Percentiles rank a stretch among this genome's conserved stretches.
Conservation (phyloP, 306 rosid genomes). For the Rubus parviflorus region DNA sequence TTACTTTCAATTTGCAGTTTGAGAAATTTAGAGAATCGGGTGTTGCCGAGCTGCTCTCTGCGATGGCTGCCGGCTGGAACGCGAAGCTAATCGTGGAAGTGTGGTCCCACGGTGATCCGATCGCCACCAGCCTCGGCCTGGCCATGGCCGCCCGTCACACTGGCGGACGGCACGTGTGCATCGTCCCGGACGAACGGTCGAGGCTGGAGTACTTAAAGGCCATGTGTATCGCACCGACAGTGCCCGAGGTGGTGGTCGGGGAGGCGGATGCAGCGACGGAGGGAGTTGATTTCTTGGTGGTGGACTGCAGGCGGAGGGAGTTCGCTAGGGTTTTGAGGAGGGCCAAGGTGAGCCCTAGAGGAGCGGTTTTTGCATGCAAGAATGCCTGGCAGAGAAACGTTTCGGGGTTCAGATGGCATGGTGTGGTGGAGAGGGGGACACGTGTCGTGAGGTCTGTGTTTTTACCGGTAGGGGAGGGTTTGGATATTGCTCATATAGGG, state of each 20-base stretch:
- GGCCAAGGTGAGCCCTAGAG: slow-evolving; percentile 47
- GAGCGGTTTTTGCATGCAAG: slow-evolving; percentile 79
- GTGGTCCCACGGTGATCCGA: slow-evolving; percentile 49
- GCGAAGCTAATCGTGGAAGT: slow-evolving; percentile 66
- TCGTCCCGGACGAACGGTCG: slow-evolving; percentile 65
- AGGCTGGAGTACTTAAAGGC: slow-evolving; percentile 47
- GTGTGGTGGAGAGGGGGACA: slow-evolving; percentile 57
- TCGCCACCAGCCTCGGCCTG: slow-evolving; percentile 69
- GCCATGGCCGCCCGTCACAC: slow-evolving; percentile 76
- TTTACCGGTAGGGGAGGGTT: slow-evolving; percentile 76
- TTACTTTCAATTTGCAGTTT: slow-evolving; percentile 36
- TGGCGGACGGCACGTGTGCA: slow-evolving; percentile 73
- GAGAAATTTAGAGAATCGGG: slow-evolving; percentile 59
- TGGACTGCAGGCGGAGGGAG: slow-evolving; percentile 58
- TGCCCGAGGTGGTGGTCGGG: slow-evolving; percentile 54
- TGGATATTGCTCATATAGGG: slow-evolving; percentile 87
- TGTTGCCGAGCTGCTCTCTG: slow-evolving; percentile 74
- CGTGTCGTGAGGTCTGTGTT: slow-evolving; percentile 72
- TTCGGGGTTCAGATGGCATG: slow-evolving; percentile 55
- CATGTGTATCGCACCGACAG: slow-evolving; percentile 34
- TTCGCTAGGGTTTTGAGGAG: slow-evolving; percentile 59
- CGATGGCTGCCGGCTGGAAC: slow-evolving; percentile 93
- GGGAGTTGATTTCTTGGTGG: slow-evolving; percentile 75
- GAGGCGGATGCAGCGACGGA: slow-evolving; percentile 41
- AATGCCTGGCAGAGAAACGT: slow-evolving; percentile 58